Conservation (phyloP, 148 eudicot genomes). For the Cornus controversa region DNA sequence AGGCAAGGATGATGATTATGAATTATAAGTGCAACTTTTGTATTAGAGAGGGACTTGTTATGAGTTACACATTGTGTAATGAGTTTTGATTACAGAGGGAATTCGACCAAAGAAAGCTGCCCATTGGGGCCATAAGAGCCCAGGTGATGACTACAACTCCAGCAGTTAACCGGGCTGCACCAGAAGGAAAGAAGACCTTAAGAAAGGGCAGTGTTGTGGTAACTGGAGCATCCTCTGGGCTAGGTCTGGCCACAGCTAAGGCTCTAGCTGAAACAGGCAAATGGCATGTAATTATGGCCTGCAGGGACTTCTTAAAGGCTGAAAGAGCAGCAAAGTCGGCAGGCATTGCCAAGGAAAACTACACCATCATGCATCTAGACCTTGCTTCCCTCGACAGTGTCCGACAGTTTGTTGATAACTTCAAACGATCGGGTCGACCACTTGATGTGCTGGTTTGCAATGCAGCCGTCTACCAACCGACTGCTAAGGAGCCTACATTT, state of each 20-base stretch:
- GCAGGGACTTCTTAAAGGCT: constrained; percentile 83
- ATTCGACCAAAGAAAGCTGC: constrained; percentile 19
- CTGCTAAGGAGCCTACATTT: constrained; percentile 70
- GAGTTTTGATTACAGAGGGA: constrained; percentile 8
- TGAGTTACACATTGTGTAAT: background rate
- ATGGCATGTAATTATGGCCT: constrained; percentile 92
- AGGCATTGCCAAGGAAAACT: constrained; percentile 70
- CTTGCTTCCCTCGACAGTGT: constrained; percentile 86
- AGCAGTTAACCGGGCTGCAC: constrained; percentile 31
- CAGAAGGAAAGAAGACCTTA: constrained; percentile 68
- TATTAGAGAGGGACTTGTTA: background rate
- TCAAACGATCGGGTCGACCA: constrained; percentile 59
- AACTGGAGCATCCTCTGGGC: constrained; percentile 93
- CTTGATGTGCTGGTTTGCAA: constrained; percentile 84
- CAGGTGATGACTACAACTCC: constrained; percentile 65
- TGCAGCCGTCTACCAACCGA: constrained; percentile 82
- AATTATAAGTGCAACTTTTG: background rate
- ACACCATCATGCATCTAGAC: constrained; percentile 86
- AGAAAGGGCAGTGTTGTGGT: constrained; percentile 80
- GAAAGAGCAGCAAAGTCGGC: constrained; percentile 83
- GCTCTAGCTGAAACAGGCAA: constrained; percentile 84
- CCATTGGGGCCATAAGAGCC: constrained; percentile 42
- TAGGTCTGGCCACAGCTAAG: constrained; percentile 88
- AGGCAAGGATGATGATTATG: too few species aligned
- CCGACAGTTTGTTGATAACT: constrained; percentile 78